Evolutionary conservation across 2,329 filamentous ascomycete species (phyloP), one percentile per base, ranked within the genome.

Genomic region (Diaporthe vaccinii): DNA sequence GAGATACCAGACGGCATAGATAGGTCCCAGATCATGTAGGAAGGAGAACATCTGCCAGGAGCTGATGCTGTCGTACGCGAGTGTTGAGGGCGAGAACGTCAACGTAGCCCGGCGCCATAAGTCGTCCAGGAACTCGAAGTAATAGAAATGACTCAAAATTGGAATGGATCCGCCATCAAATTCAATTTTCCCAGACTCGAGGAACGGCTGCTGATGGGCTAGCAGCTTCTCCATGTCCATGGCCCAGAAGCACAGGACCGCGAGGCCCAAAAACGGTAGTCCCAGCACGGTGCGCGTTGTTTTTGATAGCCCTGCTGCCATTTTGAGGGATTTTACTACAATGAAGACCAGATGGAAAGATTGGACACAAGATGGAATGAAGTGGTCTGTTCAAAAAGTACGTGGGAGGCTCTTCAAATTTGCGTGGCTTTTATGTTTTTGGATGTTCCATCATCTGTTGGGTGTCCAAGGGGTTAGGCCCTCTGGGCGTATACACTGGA

Each of bases 41-140:
- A 59, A 59, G 20, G 57, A 59, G 10, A 59, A 59, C 34, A 39
- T n/a, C 34, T 59, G 57, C 57, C 57, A 59, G 20, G 57, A 59
- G 57, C 57, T n/a, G 20, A 59, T 59, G 57, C 34, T 15, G 20
- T 59, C 57, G 34, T 39, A 59, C 22, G 34, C 57, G 34, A 59
- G 57, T 10, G 57, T 39, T 12, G 57, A 39, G 34, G 57, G 58
- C 14, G 58, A 41, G 58, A 61, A 41, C 5, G 58, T 61, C 34
- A 25, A 36, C 36, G 58, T 61, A 7, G 58, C 34, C 58, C 58
- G 34, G n/a, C 58, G 58, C 58, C 58, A 61, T 6, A 61, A 2
- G 1, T 61, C 14, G 36, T 61, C 36, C 12, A 61, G 36, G 22
- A 41, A 61, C n/a, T 61, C 36, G 14, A 41, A 25, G 9, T 28